Evolutionary conservation across 1,284 basidiomycete species (phyloP).

Genomic region (Sporisorium sorghi): DNA sequence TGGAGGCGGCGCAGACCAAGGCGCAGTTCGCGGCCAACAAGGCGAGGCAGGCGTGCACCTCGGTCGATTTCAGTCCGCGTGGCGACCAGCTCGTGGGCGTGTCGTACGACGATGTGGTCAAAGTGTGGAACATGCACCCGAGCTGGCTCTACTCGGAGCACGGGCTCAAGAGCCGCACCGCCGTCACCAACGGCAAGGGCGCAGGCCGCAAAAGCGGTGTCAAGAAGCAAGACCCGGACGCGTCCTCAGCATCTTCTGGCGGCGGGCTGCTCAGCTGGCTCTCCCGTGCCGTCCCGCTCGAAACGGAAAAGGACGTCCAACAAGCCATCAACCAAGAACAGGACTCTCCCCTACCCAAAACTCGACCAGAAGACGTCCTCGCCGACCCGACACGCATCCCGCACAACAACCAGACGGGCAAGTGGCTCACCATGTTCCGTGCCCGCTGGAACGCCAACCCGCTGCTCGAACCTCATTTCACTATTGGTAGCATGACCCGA

Average conservation of each 20-base stretch:
- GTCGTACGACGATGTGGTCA: constrained; percentile 65
- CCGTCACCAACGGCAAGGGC: constrained; percentile 17
- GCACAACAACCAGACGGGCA: constrained; percentile 68
- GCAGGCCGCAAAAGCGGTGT: constrained; percentile 12
- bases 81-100: constrained; percentile 62
- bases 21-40: constrained; percentile 51
- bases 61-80: constrained; percentile 61
- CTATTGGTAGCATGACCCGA: constrained; percentile 65
- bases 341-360: not conserved
- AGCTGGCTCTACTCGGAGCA: constrained; percentile 37
- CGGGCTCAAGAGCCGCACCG: constrained; percentile 24
- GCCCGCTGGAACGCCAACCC: constrained; percentile 62
- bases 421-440: constrained; percentile 68
- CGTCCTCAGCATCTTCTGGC: not conserved
- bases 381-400: constrained; percentile 41
- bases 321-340: constrained; percentile 32
- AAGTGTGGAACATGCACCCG: constrained; percentile 41
- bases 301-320: constrained; percentile 29
- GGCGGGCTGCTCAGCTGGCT: constrained; percentile 33
- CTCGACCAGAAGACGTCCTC: constrained; percentile 49
- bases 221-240: constrained; percentile 32
- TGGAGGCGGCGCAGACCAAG: constrained; percentile 38
- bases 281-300: constrained; percentile 24
- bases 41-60: constrained; percentile 61
- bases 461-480: constrained; percentile 58